Evolutionary conservation across 2,329 filamentous ascomycete genomes (phyloP), one percentile per base, ranked within the genome.

Genomic region (Pseudogymnoascus destructans): DNA sequence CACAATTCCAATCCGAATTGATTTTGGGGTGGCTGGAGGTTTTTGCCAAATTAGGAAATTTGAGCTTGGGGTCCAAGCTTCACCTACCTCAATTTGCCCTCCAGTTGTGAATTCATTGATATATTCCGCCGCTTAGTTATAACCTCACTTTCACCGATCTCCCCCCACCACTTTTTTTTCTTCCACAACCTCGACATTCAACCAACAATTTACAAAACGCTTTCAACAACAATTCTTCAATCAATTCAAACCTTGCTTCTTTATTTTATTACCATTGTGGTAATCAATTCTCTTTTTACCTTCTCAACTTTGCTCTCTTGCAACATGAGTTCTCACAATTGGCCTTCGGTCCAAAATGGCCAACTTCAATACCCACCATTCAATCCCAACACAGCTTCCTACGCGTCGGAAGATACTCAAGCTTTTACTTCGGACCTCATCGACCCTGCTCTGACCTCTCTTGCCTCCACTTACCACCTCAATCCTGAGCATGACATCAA

Each of bases 321-420:
- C 46, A 52, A 52, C 23, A 52, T 52, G 46, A 52, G 46, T 52
- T 52, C 46, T 52, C 46, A 52, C 46, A 52, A 52, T 52, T 52
- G 25, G 46, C 10, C 25, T 19, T 52, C 23, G 25, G 23, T 52
- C 46, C 46, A 49, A 49, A 15, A 1, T 49, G 23, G 42, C 13
- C 42, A 52, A 30, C 30, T 9, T n/a, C 46, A 52, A 30, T 52
- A 52, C 23, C 46, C 46, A 17, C 46, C 46, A 52, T 52, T 52
- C 46, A 52, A 52, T 52, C 46, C 46, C 46, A 52, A 52, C 46
- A 19, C 46, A 17, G 46, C 46, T 19, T 52, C 46, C 46, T 52
- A 52, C 46, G 9, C n/a, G 13, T 30, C 15, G 2, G 9, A 10
- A 3, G 1, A 52, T 30, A 17, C 9, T 13, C 25, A 52, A 52